Evolutionary conservation across 192 early-diverging fungal genomes (phyloP), one percentile per base, ranked within the genome.

Genomic region (Umbelopsis ramanniana): DNA sequence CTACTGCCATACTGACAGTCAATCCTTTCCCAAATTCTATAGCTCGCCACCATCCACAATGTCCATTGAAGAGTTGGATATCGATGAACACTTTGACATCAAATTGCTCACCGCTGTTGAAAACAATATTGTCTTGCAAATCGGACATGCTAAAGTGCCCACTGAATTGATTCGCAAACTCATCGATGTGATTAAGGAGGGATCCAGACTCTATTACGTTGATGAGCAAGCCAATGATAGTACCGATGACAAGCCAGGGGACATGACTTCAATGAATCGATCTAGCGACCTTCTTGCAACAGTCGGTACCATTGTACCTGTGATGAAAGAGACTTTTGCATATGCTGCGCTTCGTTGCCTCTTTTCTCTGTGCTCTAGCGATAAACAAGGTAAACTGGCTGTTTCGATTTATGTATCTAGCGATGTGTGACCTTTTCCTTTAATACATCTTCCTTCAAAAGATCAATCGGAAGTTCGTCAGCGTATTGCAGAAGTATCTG

Each of bases 11-110:
- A 29, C 26, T 29, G 7, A 53, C 6, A 29, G 8, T 1, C 26
- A 29, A 24, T 29, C 23, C 26, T 14, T 29, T 33, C 26, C 12
- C 5, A 14, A 26, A 14, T 19, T 46, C 52, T 17, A 22, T 72
- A 90, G 87, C 60, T 72, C 80, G 40, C 84, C 87, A 14, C 84
- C 84, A 21, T 23, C 73, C 6, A 67, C 80, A 19, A 67, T 89
- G 71, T 82, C 87, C 0, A 69, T 86, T 10, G 93, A 93, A 63
- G 84, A 89, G 12, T 78, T 91, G 9, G 80, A 89, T 37, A 76
- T 81, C 15, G 90, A 93, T 48, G 93, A 94, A 66, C 80, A 83
- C 1, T 95, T 93, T 74, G 92, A 95, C 73, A 85, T 94, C 35
- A 87, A 85, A 12, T 82, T 90, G 33, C 79, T 95, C 40, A 83